phyloP scores from a whole-genome alignment of 176 grass and related monocot species.

The Triticum turgidum region DNA sequence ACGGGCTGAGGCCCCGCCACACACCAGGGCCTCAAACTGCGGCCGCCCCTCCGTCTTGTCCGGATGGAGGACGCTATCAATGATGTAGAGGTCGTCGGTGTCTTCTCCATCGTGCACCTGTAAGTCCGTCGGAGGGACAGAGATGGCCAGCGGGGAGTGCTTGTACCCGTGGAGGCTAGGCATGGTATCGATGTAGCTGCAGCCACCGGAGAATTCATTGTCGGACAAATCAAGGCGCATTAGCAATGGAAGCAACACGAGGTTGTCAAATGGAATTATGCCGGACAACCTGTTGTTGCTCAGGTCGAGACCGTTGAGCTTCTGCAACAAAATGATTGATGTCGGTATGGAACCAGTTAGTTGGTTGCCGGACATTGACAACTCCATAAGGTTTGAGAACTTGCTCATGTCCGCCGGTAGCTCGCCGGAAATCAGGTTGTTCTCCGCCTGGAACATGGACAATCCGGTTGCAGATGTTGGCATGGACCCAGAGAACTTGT shows the following conservation, averaged over 20 bases:
- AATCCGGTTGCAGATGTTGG: neutral
- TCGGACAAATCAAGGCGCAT: too few relatives aligned
- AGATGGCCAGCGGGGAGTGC: too few relatives aligned
- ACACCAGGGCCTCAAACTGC: too few relatives aligned
- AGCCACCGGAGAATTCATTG: too few relatives aligned
- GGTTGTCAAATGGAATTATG: neutral
- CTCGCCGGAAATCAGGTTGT: constrained; percentile 24
- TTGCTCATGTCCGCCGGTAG: neutral
- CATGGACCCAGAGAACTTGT: neutral
- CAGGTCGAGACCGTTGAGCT: constrained; percentile 14
- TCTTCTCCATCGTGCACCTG: too few relatives aligned
- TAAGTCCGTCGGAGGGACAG: too few relatives aligned
- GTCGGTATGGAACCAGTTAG: constrained; percentile 28
- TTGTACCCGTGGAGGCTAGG: too few relatives aligned
- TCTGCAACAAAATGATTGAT: neutral
- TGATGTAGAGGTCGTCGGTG: too few relatives aligned
- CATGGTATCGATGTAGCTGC: too few relatives aligned
- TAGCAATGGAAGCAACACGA: neutral
- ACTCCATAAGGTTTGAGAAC: neutral
- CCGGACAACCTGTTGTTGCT: constrained; percentile 37
- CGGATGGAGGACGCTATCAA: too few relatives aligned
- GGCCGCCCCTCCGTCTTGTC: too few relatives aligned
- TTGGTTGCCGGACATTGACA: constrained; percentile 5
- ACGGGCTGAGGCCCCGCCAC: too few relatives aligned
- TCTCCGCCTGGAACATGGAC: neutral